Base-by-base conservation (phyloP, 352 stramenopile species). In the Aphanomyces stellatus region DNA sequence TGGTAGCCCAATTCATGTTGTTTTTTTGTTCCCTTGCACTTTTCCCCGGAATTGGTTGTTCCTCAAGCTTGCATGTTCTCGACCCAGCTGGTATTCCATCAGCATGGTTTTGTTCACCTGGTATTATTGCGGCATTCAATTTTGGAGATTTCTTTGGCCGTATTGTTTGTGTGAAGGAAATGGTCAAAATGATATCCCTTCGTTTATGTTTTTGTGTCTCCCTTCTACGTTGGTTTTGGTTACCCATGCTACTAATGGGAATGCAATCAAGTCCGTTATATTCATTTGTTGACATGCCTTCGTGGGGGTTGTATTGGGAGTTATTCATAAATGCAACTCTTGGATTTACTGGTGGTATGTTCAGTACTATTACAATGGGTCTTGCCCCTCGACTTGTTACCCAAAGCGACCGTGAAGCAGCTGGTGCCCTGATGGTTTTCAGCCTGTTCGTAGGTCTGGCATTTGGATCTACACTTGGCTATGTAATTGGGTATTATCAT, bases 361-460 rank as follows among this genome's bases (percentile, higher is more conserved):
- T 88, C 42, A 82, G 70, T 13, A 90, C 80, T 3, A 72, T 90
- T 30, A 90, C 81, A 1, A 88, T 87, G 78, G 77, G 81, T 24
- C 65, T 77, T 4, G 81, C 74, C 1, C 78, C 80, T 7, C 76
- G 76, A 25, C 40, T 88, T 17, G 65, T 88, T 4, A 73, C 77
- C 4, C 75, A 75, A 8, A 70, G 87, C 31, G 80, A 88, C 69
- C 76, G 78, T 24, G 77, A 86, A 64, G 75, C 76, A 8, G 81
- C 73, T n/a, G 78, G 77, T 35, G 73, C 76, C 10, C 65, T 90
- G 13, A 87, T 88, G 79, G 78, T 85, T 31, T 69, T 78, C 25
- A 82, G 74, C 34, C 63, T 90, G 15, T 88, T 90, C 67, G 31
- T 87, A 10, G 79, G 81, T n/a, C 69, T 88, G 3, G 61, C 77